phyloP scores from a whole-genome alignment of 148 eudicot genomes.

The Spergularia bocconei region DNA sequence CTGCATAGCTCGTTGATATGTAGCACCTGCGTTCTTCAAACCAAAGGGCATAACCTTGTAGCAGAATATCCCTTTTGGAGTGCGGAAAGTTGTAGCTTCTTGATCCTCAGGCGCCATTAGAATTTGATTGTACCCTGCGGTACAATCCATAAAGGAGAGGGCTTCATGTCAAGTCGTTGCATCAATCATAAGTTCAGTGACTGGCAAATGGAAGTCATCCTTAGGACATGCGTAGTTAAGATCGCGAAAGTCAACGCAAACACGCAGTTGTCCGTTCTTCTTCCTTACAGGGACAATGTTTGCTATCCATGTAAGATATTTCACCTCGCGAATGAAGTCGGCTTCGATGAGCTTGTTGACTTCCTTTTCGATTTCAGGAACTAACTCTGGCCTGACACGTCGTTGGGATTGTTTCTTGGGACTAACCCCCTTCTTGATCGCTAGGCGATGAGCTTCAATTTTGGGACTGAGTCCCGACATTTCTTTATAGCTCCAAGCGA shows the following conservation, averaged over 20 bases:
- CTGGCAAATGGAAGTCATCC: too few species aligned
- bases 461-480: neutral
- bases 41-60: neutral
- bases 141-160: too few species aligned
- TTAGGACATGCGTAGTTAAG: too few species aligned
- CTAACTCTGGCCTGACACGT: constrained; percentile 9
- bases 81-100: neutral
- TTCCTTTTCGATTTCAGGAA: constrained; percentile 11
- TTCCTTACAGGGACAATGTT: too few species aligned
- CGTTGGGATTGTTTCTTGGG: constrained; percentile 14
- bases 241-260: too few species aligned
- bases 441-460: neutral
- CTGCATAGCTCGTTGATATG: constrained; percentile 21
- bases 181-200: too few species aligned
- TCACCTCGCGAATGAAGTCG: too few species aligned
- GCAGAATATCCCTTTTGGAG: too few species aligned
- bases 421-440: neutral
- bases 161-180: too few species aligned
- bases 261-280: too few species aligned
- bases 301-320: too few species aligned
- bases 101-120: neutral
- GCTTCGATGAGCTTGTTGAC: neutral
- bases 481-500: constrained; percentile 3
- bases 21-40: neutral
- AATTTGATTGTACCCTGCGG: neutral